Evolutionary conservation across 2,329 filamentous ascomycete genomes (phyloP), one percentile per base, ranked within the genome.

Genomic region (Penicillium aurantiogriseum): DNA sequence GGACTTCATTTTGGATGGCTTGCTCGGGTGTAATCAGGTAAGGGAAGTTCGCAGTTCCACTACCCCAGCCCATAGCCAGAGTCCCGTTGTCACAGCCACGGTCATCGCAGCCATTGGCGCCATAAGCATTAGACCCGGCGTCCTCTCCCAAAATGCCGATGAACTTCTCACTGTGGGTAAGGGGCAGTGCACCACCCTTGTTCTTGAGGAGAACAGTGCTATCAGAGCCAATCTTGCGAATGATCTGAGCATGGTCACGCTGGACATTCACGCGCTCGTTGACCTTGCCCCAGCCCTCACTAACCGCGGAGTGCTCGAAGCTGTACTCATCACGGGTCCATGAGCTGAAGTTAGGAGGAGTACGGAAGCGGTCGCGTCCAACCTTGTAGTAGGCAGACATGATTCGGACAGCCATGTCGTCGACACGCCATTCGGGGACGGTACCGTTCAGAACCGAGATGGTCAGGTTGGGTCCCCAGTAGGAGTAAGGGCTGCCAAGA

Each of bases 181-280:
- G 81, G 0, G 93, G 92, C 33, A 97, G 79, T 42, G 54, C 49
- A 2, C 82, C 81, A 15, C 87, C 86, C 31, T 74, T 80, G 75
- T 97, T 97, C 83, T 97, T 99, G 63, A 99, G 80, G 11, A 99
- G 80, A 7, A 99, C 92, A 2, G 88, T 92, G 17, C 90, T 91
- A 73, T 90, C 89, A 50, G 89, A 88, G 15, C 85, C 92, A 51
- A 90, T 83, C 63, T 91, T 84, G 35, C 92, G 87, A 61, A 96
- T 93, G 51, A 91, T 77, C 23, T 76, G 70, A 45, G 80, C 86
- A 71, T 97, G 92, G 54, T 93, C 81, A 42, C 76, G 83, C 53
- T 87, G 90, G n/a, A 96, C 93, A 69, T 97, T 87, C 25, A 96
- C 85, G 63, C 92, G 90, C 66, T 86, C 82, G 76, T 97, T 90